phyloP scores from a whole-genome alignment of 2,329 filamentous ascomycete species.

The Colletotrichum navitas region DNA sequence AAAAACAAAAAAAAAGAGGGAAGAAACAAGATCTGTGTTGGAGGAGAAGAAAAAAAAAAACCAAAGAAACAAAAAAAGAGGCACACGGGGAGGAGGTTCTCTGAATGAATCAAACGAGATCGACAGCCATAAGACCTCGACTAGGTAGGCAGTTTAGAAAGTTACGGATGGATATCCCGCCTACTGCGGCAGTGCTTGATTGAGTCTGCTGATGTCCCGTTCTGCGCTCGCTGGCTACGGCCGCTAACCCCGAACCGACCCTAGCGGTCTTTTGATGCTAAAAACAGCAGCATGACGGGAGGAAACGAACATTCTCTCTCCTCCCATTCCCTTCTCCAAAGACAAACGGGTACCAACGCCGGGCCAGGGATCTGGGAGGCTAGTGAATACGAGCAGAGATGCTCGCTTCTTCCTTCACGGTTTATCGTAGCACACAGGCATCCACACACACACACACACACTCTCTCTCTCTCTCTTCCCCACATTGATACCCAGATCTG shows the following conservation, averaged over 20 bases:
- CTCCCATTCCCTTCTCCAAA: neutral
- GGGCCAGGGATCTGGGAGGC: slow-evolving; percentile 4
- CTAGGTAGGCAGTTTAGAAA: neutral
- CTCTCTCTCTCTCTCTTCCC: slow-evolving; percentile 11
- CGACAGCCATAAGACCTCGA: slow-evolving; percentile 4
- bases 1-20: neutral
- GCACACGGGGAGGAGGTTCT: neutral
- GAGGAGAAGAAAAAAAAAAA: neutral
- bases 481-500: slow-evolving; percentile 35
- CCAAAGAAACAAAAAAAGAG: neutral
- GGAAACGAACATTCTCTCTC: neutral
- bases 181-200: neutral
- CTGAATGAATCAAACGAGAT: slow-evolving; percentile 1
- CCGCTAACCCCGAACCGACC: neutral
- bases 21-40: neutral
- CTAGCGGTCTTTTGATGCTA: slow-evolving; percentile 22
- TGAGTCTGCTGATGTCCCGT: slow-evolving; percentile 5
- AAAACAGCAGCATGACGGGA: slow-evolving; percentile 34
- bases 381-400: slow-evolving; percentile 36
- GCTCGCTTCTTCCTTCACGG: slow-evolving; percentile 17
- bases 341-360: neutral
- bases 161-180: neutral
- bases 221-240: too few relatives aligned
- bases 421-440: slow-evolving; percentile 5
- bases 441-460: neutral